Evolutionary conservation across 2,329 filamentous ascomycete species (phyloP), one percentile per base, ranked within the genome.

Genomic region (Camillea tinctor): DNA sequence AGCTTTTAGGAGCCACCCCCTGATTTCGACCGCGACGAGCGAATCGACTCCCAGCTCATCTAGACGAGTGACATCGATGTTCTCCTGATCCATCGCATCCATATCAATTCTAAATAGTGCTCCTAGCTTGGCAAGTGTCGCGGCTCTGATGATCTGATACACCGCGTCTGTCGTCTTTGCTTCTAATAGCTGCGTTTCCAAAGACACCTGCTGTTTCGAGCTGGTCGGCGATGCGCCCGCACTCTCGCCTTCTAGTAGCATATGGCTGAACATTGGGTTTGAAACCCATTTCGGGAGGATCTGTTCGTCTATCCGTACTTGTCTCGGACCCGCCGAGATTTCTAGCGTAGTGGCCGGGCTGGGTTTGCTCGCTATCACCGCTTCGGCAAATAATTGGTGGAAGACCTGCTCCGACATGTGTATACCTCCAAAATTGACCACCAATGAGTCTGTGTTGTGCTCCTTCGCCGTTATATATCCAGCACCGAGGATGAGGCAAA

Each of bases 401-500:
- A 60, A 58, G n/a, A 58, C 58, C 3, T 30, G 17, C 19, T 60
- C 58, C 11, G 58, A 56, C 49, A 58, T 53, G 2, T 26, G 44
- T 8, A 59, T 44, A 49, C 23, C 48, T 20, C 17, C 44, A 30
- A 56, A 19, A 21, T 44, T 19, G n/a, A 50, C 22, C 19, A 30
- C 52, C 52, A 59, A 36, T 26, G 13, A 15, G 22, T 23, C 22
- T 60, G 44, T 26, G 50, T 62, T 17, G 61, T 53, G 22, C 22
- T 24, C 3, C 4, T 24, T 26, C 52, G 30, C n/a, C 13, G 23
- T 48, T 44, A 53, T 15, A 15, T 57, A 58, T 4, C 59, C 59
- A 9, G 55, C 22, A 3, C 55, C 59, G 5, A 52, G 24, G 3
- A 60, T 22, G 8, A 48, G 24, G 4, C 55, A 70, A 8, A 78